Evolutionary conservation across 2,329 filamentous ascomycete genomes (phyloP).

Genomic region (Penicillium capsulatum): DNA sequence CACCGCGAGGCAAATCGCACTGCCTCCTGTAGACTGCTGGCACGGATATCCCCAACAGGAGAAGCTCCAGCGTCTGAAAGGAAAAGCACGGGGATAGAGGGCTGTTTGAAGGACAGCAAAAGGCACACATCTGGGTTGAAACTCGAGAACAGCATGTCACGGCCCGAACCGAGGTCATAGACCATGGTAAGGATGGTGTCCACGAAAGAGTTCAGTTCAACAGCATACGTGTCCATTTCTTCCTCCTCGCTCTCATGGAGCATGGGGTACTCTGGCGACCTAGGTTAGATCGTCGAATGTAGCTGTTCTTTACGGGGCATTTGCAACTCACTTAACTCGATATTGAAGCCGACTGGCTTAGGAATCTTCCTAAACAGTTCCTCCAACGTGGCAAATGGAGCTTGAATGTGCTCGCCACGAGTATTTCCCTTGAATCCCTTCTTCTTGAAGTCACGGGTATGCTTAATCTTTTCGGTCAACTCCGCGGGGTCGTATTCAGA

Average conservation of each 20-base stretch:
- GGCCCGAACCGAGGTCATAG: slow-evolving; percentile 73
- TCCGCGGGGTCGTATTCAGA: slow-evolving; percentile 42
- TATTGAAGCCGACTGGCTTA: slow-evolving; percentile 85
- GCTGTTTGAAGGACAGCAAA: slow-evolving; percentile 92
- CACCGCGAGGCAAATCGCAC: slow-evolving; percentile 91
- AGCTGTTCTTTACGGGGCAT: slow-evolving; percentile 21
- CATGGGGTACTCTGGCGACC: slow-evolving; percentile 76
- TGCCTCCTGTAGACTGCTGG: slow-evolving; percentile 88
- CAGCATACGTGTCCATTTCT: slow-evolving; percentile 93
- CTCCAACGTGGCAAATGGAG: slow-evolving; percentile 90
- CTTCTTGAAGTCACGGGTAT: slow-evolving; percentile 89
- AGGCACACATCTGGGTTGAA: slow-evolving; percentile 98
- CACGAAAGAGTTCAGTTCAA: slow-evolving; percentile 94
- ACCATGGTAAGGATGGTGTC: slow-evolving; percentile 88
- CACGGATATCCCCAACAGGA: slow-evolving; percentile 80
- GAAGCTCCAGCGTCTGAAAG: slow-evolving; percentile 82
- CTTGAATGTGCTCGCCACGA: slow-evolving; percentile 90
- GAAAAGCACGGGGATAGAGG: slow-evolving; percentile 92
- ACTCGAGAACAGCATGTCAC: slow-evolving; percentile 95
- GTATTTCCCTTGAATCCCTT: slow-evolving; percentile 96
- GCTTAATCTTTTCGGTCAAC: slow-evolving; percentile 84
- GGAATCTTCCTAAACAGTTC: slow-evolving; percentile 86
- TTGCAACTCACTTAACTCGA: slow-evolving; percentile 70
- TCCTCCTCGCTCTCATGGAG: slow-evolving; percentile 90
- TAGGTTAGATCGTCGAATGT: slow-evolving; percentile 26